phyloP scores from a whole-genome alignment of 148 eudicot genomes.

The Rhododendron mucronatum region DNA sequence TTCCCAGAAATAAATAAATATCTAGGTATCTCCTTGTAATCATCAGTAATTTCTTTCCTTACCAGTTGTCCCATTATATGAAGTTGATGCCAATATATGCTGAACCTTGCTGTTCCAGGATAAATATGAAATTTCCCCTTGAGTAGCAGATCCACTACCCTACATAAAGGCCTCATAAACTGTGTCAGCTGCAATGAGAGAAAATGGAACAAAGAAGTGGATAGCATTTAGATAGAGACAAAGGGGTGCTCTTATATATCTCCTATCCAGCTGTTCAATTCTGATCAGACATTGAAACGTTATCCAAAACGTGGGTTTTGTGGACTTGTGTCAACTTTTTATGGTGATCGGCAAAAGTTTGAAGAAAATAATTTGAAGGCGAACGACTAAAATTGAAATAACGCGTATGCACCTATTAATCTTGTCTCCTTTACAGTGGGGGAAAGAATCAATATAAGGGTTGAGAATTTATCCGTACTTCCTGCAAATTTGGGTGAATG shows the following conservation, averaged over 20 bases:
- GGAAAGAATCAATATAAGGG: not conserved
- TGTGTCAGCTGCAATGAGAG: not conserved
- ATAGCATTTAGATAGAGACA: not conserved
- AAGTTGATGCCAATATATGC: conserved; percentile 88
- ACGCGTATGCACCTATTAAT: not conserved
- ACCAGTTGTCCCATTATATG: conserved; percentile 89
- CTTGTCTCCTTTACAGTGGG: not conserved
- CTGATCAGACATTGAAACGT: not conserved
- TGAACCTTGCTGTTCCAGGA: conserved; percentile 96
- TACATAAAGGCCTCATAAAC: conserved; percentile 28
- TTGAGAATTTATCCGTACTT: not conserved
- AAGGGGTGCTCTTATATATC: not conserved
- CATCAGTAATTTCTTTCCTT: conserved; percentile 14
- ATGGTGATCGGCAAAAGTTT: not conserved
- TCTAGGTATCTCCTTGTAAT: not conserved
- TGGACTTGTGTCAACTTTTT: not conserved
- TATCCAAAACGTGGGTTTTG: not conserved
- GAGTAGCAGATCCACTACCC: conserved; percentile 83
- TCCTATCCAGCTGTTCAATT: not conserved
- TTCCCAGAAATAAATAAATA: not conserved
- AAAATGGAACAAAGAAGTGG: not conserved
- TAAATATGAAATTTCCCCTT: conserved; percentile 92
- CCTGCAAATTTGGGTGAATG: not conserved
- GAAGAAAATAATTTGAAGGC: not conserved
- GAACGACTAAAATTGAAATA: not conserved